phyloP scores from a whole-genome alignment of 768 basidiomycete genomes.

The Obba rivulosa region DNA sequence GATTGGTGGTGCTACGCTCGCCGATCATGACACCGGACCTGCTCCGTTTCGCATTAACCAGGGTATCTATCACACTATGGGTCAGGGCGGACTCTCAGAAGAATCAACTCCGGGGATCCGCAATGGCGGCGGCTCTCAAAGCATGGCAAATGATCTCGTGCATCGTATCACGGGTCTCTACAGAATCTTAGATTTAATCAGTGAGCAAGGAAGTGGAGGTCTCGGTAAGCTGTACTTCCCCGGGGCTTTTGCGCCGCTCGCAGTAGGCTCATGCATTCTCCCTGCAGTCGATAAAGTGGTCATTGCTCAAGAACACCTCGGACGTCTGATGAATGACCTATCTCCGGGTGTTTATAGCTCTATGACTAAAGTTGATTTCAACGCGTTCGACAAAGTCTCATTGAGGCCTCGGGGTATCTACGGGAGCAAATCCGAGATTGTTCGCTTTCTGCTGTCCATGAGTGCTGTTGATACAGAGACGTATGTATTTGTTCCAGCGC shows the following conservation, averaged over 20 bases:
- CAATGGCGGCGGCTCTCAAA: slow-evolving; percentile 3
- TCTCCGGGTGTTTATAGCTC: slow-evolving; percentile 48
- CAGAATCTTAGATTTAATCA: slow-evolving; percentile 48
- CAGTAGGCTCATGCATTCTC: background rate
- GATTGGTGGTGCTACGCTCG: too few species aligned
- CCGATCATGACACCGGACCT: too few species aligned
- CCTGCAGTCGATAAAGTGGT: slow-evolving; percentile 55
- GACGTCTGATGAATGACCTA: slow-evolving; percentile 41
- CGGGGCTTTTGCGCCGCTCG: background rate
- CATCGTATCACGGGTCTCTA: slow-evolving; percentile 39
- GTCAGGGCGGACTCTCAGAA: too few species aligned
- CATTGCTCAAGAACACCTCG: slow-evolving; percentile 47
- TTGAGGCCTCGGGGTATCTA: slow-evolving; percentile 54
- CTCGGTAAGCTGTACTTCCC: slow-evolving; percentile 33
- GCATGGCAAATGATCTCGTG: slow-evolving; percentile 4
- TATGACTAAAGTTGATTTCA: slow-evolving; percentile 54
- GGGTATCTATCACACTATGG: too few species aligned
- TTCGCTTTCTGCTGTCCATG: slow-evolving; percentile 35
- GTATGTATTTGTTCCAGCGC: too few species aligned
- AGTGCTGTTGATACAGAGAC: slow-evolving; percentile 30
- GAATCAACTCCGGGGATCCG: too few species aligned
- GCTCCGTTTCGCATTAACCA: too few species aligned
- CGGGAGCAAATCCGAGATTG: slow-evolving; percentile 48
- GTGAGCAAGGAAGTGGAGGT: slow-evolving; percentile 44
- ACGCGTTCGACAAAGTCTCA: slow-evolving; percentile 36